These are phyloP conservation scores for Cercophora newfieldiana DNA, from an alignment of 495 filamentous ascomycete species.

Conservation along the genomic window DNA sequence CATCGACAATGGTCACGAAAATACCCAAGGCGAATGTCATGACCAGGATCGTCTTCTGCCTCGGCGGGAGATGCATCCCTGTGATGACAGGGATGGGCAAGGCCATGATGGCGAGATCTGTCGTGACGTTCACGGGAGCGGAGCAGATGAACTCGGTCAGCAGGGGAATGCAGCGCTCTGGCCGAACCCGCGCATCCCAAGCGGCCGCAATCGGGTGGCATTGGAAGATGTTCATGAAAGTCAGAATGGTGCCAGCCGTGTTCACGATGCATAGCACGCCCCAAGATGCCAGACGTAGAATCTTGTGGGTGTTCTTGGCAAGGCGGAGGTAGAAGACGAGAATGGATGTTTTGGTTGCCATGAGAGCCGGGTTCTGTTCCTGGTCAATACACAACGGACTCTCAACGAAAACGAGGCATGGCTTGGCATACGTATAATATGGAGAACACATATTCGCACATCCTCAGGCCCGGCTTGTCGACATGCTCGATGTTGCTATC, in stretches of 20 bases:
- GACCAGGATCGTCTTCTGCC: slow-evolving; percentile 81
- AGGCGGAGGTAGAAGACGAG: slow-evolving; percentile 83
- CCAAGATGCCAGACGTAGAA: slow-evolving; percentile 71
- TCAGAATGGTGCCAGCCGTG: slow-evolving; percentile 72
- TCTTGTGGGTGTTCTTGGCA: slow-evolving; percentile 65
- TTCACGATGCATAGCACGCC: slow-evolving; percentile 73
- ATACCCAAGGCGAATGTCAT: slow-evolving; percentile 80
- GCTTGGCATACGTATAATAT: slow-evolving; percentile 69
- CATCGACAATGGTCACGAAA: slow-evolving; percentile 85
- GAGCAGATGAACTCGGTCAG: slow-evolving; percentile 82
- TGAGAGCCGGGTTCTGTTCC: slow-evolving; percentile 78
- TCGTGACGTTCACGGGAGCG: slow-evolving; percentile 79
- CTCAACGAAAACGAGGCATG: neutral
- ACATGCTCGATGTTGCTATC: slow-evolving; percentile 58
- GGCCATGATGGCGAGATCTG: slow-evolving; percentile 79
- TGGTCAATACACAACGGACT: neutral
- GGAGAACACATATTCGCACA: slow-evolving; percentile 78
- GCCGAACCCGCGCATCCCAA: slow-evolving; percentile 46
- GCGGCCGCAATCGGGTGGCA: slow-evolving; percentile 72
- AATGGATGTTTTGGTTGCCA: slow-evolving; percentile 89
- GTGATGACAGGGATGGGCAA: slow-evolving; percentile 88
- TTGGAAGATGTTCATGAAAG: slow-evolving; percentile 85
- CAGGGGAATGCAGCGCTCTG: slow-evolving; percentile 66
- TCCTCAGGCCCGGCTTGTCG: slow-evolving; percentile 54
- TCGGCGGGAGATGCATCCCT: slow-evolving; percentile 74